Evolutionary conservation across 805 yeast genomes (phyloP).

Genomic region (Lachancea cidri): DNA sequence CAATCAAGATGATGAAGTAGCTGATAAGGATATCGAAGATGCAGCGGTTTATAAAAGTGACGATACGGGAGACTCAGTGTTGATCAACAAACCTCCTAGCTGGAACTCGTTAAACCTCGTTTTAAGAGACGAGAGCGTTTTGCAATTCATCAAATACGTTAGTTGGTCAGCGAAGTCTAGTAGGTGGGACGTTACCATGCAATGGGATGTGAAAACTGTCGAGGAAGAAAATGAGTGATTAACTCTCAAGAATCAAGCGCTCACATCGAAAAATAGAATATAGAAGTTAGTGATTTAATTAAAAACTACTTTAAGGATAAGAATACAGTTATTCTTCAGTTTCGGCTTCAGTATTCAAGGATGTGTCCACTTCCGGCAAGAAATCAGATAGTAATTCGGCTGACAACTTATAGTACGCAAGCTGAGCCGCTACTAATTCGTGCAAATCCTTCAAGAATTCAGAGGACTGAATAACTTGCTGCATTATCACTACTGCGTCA

Average conservation of each 20-base stretch:
- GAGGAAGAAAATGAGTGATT: constrained; percentile 37
- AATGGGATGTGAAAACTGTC: constrained; percentile 64
- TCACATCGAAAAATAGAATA: not conserved
- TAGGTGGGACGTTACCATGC: constrained; percentile 83
- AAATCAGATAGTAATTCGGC: constrained; percentile 45
- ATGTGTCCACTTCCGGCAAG: constrained; percentile 8
- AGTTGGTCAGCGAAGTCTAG: constrained; percentile 84
- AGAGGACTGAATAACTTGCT: constrained; percentile 67
- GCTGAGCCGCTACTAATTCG: constrained; percentile 72
- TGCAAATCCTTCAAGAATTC: constrained; percentile 61
- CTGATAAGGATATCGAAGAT: constrained; percentile 53
- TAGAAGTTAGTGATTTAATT: not conserved
- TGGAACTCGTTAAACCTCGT: constrained; percentile 79
- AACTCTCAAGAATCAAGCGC: constrained; percentile 15
- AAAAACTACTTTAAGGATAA: not conserved
- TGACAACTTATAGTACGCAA: constrained; percentile 75
- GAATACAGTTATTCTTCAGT: not conserved
- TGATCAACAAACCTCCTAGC: constrained; percentile 71
- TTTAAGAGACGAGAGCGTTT: constrained; percentile 77
- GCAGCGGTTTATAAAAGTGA: constrained; percentile 72
- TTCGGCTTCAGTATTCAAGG: not conserved
- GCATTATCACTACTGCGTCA: constrained; percentile 79
- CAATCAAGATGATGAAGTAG: constrained; percentile 43
- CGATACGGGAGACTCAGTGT: constrained; percentile 67
- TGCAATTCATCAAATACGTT: constrained; percentile 89